Evolutionary conservation across 1,139 yeast genomes (phyloP), one percentile per base, ranked within the genome.

Genomic region (Magnusiomyces suaveolens): DNA sequence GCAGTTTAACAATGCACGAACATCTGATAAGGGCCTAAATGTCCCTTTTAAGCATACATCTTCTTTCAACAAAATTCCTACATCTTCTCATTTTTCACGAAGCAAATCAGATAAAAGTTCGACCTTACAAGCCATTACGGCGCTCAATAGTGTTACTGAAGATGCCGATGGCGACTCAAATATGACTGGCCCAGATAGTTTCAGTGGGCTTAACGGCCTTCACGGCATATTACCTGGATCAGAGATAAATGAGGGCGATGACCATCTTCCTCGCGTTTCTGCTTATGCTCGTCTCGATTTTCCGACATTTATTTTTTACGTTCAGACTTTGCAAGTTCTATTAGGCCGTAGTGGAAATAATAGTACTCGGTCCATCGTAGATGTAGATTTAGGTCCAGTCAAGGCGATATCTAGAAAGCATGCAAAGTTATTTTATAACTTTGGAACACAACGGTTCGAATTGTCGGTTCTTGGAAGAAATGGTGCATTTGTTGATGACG

Each of bases 271-370:
- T 10, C 51, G 57, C 8, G 55, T 92, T 14, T 85, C 90, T 10
- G 98, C 98, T 0, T 92, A 92, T 67, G 98, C 98, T 1, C 77
- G 96, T 61, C 72, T 92, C 46, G 97, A 92, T 67, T 92, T 92
- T 69, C 96, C 87, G 58, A 83, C 88, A 60, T 90, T 84, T 67
- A 88, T 96, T 2, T 92, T 94, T 69, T 92, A 89, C 64, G 96
- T 92, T 2, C 98, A 92, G 70, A 92, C 98, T 1, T 76, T 92
- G 63, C 97, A 92, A 67, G 96, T 92, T 1, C 79, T 92, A 8
- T 74, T 92, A 47, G 99, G 99, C 6, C 77, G 99, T 62, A 79
- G 88, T 58, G 85, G 94, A 10, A 89, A 85, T 65, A 86, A 86
- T 61, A 75, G 62, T 64, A 73, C 61, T 36, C 24, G 52, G 14